Evolutionary conservation across 129 eudicot species (phyloP), one percentile per base, ranked within the genome.

Genomic region (Lactuca saligna): DNA sequence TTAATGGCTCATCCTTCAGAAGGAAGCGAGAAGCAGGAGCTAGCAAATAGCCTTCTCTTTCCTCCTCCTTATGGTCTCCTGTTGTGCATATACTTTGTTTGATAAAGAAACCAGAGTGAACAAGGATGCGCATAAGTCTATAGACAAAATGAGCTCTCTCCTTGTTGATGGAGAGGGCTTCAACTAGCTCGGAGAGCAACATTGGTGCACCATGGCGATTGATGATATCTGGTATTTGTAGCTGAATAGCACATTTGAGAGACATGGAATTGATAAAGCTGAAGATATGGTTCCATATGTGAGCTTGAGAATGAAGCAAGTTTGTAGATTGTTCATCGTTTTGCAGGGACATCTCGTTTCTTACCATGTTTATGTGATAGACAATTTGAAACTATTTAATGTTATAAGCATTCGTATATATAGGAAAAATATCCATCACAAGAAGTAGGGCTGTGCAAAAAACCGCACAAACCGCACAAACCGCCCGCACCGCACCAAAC

Each of bases 231-330:
- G 91, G 85, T 53, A 86, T 77, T 68, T 77, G 82, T 11, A 86
- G 69, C 33, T 86, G 65, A 57, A 86, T 35, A 8, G 91, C 91
- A 68, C 85, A 82, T 73, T 80, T 82, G 29, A 82, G 78, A 6
- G 84, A 78, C 88, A 86, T 83, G 57, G 88, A 80, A 38, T 75
- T 86, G 16, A 80, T 68, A 67, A 77, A 86, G 71, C 49, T 55
- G 70, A 74, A 81, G 0, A 72, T 71, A 17, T 83, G 88, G 65
- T 78, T 86, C 86, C 82, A 80, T 53, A 86, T 58, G 33, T 80
- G 92, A 69, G 92, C 73, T 64, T 83, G 88, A 51, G 86, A 74
- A 16, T 71, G 70, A 51, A 86, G 76, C 29, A 80, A 74, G 34
- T 77, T 77, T 3, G 34, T 66, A n/a, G 69, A 56, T 59, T 48